Evolutionary conservation across 2,329 filamentous ascomycete species (phyloP).

Genomic region (Neopestalotiopsis sp.): DNA sequence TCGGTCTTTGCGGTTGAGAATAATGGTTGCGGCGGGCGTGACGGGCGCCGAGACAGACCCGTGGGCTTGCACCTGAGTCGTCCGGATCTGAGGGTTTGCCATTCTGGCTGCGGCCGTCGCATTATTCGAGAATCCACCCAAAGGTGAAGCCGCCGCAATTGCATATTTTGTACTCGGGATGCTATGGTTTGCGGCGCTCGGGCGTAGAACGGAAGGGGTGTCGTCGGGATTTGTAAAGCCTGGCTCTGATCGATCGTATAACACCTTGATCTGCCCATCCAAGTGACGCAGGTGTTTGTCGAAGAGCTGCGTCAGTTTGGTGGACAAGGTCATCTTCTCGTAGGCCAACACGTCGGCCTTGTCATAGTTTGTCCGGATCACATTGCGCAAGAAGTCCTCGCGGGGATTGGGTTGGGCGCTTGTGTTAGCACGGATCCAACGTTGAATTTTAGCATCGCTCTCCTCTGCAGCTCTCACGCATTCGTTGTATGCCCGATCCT

Average conservation of each 20-base stretch:
- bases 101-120: constrained; percentile 49
- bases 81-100: constrained; percentile 54
- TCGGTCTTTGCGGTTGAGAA: constrained; percentile 61
- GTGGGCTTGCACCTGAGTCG: constrained; percentile 53
- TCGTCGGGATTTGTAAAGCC: constrained; percentile 68
- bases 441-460: constrained; percentile 77
- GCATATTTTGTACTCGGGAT: constrained; percentile 47
- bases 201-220: constrained; percentile 66
- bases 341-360: constrained; percentile 73
- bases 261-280: constrained; percentile 66
- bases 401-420: constrained; percentile 77
- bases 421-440: constrained; percentile 79
- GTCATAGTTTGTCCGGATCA: constrained; percentile 71
- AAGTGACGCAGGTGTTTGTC: constrained; percentile 69
- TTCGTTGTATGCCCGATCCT: constrained; percentile 75
- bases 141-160: constrained; percentile 38
- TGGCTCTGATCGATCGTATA: constrained; percentile 66
- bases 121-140: constrained; percentile 44
- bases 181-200: constrained; percentile 60
- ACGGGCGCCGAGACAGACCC: constrained; percentile 63
- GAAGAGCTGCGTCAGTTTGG: constrained; percentile 65
- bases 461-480: constrained; percentile 73
- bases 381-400: constrained; percentile 70
- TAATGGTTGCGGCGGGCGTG: constrained; percentile 66
- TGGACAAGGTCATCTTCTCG: constrained; percentile 75